Evolutionary conservation across 2,329 filamentous ascomycete species (phyloP), one percentile per base, ranked within the genome.

Genomic region (Cladophialophora exuberans): DNA sequence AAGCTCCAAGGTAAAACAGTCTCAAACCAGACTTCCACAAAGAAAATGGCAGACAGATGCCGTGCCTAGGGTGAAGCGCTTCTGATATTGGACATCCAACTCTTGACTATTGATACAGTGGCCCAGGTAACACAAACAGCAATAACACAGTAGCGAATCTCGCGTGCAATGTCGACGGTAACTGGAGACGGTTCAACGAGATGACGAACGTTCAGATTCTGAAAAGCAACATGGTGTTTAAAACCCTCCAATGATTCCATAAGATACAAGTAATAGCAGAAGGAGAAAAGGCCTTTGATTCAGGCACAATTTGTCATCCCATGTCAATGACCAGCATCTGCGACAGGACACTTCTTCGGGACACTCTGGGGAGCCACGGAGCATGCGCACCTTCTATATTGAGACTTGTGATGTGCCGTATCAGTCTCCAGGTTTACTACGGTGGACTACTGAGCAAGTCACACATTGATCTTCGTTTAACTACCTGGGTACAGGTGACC

Each of bases 181-280:
- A 77, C 78, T 17, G 77, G 71, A 42, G 77, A 77, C 57, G 82
- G 67, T 59, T 81, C 75, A 56, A 84, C 63, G 25, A 74, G 74
- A 62, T 83, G 79, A 59, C 74, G 71, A 60, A 83, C 74, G 51
- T 75, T 69, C 54, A 78, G 62, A 60, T 65, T 70, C 43, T 69
- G 69, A 45, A 74, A 71, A 58, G 70, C 68, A 58, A 78, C 66
- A 58, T 73, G 70, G 66, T 79, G 77, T 63, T 72, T 74, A 48
- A 79, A 70, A 53, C 71, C 73, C 44, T 63, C 61, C 71, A 79
- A 70, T 54, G 70, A 73, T 43, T 63, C 61, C 75, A 63, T 63
- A 20, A 51, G 55, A 44, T 26, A 11, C 23, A 22, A 28, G 43
- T 26, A 43, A 38, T 18, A 23, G 17, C 22, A 22, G 25, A 18